Base-by-base conservation (phyloP, 2,329 filamentous ascomycete species). In the Ophioceras dolichostomum region DNA sequence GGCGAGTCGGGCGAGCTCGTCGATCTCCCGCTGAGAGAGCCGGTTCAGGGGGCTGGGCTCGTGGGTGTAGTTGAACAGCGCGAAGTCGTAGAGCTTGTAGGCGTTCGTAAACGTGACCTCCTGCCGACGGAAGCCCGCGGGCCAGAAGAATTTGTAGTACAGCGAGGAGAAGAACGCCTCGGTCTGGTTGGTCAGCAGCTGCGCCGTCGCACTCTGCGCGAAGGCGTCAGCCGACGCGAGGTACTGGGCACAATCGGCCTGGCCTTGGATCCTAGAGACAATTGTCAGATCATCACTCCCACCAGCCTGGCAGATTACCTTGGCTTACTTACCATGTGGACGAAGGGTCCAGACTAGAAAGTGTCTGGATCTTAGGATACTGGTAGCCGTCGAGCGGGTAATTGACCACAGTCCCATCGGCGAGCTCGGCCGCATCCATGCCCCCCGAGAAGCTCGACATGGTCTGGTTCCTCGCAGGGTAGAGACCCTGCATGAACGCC, bases 401-500 rank as follows among this genome's bases (percentile, higher is more conserved):
- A 19, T 76, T 61, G 5, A 82, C 61, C 3, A 61, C 56, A 4
- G 68, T 73, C 10, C 75, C 75, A 50, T 55, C 48, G 26, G 47
- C 34, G 2, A 51, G 40, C 9, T 39, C 39, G 10, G 50, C 47
- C 1, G 45, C 44, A 0, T 44, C 46, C 4, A 45, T 43, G 17
- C 56, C 55, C 13, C 53, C 55, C 12, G 62, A 62, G 2, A 62
- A 53, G 4, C 55, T 50, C 5, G 56, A 48, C 22, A 59, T 61
- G 1, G 49, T 44, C 9, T 49, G 42, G 4, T 65, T 65, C 1
- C 71, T 68, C 0, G 85, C 83, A 3, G 87, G 86, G 51, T 94
- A 94, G 4, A 94, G 65, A 4, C 81, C 86, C 54, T 94, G 87
- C 47, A 91, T 60, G 57, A 94, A 93, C 1, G 79, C 85, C 36